phyloP scores from a whole-genome alignment of 2,329 filamentous ascomycete species.

The Xylaria sp. region DNA sequence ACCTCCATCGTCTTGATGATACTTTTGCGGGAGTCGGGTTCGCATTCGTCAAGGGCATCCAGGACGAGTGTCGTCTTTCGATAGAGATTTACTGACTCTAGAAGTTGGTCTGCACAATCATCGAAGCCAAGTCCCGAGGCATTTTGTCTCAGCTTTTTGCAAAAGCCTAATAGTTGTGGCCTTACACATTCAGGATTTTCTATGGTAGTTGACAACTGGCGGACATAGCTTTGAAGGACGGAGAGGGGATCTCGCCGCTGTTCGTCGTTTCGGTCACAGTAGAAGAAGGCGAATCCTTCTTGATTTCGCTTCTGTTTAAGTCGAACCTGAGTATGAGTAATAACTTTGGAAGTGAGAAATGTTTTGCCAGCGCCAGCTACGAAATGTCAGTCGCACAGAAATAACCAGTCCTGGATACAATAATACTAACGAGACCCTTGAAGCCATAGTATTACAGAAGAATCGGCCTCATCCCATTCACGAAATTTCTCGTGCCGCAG shows the following conservation, averaged over 20 bases:
- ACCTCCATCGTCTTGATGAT: conserved; percentile 21
- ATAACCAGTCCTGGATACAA: neutral
- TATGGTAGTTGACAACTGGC: conserved; percentile 19
- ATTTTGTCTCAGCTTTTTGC: neutral
- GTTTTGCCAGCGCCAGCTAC: conserved; percentile 29
- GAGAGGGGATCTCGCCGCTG: conserved; percentile 11
- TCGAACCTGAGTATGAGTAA: neutral
- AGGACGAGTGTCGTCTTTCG: conserved; percentile 23
- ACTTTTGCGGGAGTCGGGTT: conserved; percentile 1
- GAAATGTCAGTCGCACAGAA: neutral
- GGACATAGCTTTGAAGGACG: conserved; percentile 25
- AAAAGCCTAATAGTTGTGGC: conserved; percentile 12
- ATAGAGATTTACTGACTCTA: conserved; percentile 22
- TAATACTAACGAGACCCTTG: conserved; percentile 25
- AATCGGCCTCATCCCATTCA: conserved; percentile 14
- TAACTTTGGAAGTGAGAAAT: conserved; percentile 27
- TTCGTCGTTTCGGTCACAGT: conserved; percentile 23
- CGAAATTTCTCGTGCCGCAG: neutral
- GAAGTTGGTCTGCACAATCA: conserved; percentile 18
- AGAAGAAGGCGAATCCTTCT: conserved; percentile 29
- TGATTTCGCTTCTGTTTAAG: neutral
- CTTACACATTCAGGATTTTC: neutral
- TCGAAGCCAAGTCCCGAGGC: conserved; percentile 1
- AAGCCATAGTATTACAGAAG: conserved; percentile 24
- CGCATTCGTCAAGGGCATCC: conserved; percentile 30